Conservation (phyloP, 2,329 filamentous ascomycete species). For the Coniochaeta ligniaria region DNA sequence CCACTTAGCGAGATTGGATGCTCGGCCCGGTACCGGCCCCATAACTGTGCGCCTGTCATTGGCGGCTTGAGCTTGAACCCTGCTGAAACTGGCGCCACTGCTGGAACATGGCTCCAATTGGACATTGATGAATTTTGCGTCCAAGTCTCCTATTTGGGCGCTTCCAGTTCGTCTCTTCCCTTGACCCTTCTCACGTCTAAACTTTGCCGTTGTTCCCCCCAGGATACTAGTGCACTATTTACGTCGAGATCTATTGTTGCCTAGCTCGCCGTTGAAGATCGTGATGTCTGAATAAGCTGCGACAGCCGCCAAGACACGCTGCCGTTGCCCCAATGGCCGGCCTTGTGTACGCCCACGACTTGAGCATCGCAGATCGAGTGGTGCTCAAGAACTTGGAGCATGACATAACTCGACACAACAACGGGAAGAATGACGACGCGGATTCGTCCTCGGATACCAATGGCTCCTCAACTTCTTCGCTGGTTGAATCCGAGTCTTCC, state of each 20-base stretch:
- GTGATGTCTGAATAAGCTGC: background rate
- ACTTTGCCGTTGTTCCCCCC: background rate
- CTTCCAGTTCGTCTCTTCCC: background rate
- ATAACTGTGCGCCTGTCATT: background rate
- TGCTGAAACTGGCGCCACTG: background rate
- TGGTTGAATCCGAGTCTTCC: background rate
- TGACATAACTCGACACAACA: background rate
- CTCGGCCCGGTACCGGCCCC: background rate
- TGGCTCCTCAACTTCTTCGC: background rate
- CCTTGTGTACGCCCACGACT: background rate
- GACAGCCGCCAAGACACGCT: background rate
- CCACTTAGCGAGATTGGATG: background rate
- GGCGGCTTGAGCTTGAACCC: background rate
- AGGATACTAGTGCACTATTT: background rate
- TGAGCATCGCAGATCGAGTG: background rate
- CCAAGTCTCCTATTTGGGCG: background rate
- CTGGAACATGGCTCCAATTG: background rate
- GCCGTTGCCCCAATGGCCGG: background rate
- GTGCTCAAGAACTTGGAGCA: slow-evolving; percentile 1
- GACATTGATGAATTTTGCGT: background rate
- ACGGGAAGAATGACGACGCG: background rate
- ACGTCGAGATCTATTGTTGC: background rate
- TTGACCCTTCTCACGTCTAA: background rate
- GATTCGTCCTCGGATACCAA: background rate
- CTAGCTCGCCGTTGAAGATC: background rate